Evolutionary conservation across 2,329 filamentous ascomycete species (phyloP), one percentile per base, ranked within the genome.

Genomic region (Shiraia bambusicola): DNA sequence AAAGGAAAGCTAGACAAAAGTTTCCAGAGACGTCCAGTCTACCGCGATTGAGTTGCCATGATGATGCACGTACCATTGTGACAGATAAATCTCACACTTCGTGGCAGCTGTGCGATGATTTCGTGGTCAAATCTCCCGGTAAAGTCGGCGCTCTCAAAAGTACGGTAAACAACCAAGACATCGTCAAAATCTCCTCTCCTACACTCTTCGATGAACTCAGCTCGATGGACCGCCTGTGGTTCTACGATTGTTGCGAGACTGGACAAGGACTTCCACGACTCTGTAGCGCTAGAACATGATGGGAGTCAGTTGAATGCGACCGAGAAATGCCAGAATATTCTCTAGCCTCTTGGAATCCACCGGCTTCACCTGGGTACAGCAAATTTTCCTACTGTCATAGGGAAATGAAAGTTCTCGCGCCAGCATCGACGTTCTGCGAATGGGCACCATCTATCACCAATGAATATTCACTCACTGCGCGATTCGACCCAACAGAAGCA

Each of bases 121-220:
- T 88, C 86, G 31, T 76, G 75, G 63, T 94, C 86, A 48, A 93
- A 72, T 14, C 72, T 69, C 2, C 89, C 89, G 0, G 87, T 92
- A 42, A 84, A 73, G 10, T 59, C 61, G 29, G 79, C 72, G 24
- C 83, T 87, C 31, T 67, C 68, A 55, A 90, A 88, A 11, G 86
- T 92, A 39, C 88, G 81, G 69, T 86, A 93, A 19, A 79, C 76
- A 27, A 79, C 83, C 14, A 78, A 60, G 24, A 83, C 78, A 47
- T 80, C 83, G 50, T 88, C 80, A n/a, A 89, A 74, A 24, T 75
- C 73, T 14, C 86, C 86, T 14, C 78, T 76, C 34, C 72, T 71
- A 64, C 81, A 84, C 71, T 92, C 86, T 34, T 79, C 64, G 37
- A 92, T 70, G 67, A 94, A 92, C 13, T 82, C 82, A 14, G 69